Evolutionary conservation across 768 basidiomycete genomes (phyloP).

Genomic region (Mycena capillaripes): DNA sequence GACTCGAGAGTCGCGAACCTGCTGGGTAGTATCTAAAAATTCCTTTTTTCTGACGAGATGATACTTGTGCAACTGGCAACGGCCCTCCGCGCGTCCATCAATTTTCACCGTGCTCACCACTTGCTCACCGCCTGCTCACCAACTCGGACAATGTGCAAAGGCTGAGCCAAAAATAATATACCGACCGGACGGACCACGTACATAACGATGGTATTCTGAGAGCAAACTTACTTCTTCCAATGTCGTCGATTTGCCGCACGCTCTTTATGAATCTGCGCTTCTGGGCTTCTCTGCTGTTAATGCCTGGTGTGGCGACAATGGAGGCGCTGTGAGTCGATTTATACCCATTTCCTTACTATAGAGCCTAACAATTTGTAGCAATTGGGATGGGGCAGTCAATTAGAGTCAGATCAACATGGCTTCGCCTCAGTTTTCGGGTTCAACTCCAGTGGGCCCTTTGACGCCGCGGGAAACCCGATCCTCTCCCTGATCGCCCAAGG

Average conservation of each 20-base stretch:
- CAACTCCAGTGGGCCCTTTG: constrained; percentile 11
- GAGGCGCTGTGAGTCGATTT: constrained; percentile 1
- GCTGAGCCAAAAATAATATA: too few relatives aligned
- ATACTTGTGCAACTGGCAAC: too few relatives aligned
- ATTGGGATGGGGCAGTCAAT: constrained; percentile 16
- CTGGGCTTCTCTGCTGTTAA: not conserved
- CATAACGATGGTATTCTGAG: too few relatives aligned
- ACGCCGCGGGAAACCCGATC: constrained; percentile 17
- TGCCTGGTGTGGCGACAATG: constrained; percentile 14
- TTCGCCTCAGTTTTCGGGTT: not conserved
- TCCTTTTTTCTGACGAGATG: too few relatives aligned
- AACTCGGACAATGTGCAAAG: too few relatives aligned
- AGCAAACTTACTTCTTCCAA: not conserved
- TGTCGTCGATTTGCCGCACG: not conserved
- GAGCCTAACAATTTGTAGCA: not conserved
- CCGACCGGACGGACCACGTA: too few relatives aligned
- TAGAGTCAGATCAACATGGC: not conserved
- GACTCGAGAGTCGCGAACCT: too few relatives aligned
- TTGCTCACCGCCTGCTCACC: too few relatives aligned
- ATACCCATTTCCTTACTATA: too few relatives aligned
- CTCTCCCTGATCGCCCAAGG: not conserved
- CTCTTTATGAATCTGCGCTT: constrained; percentile 2
- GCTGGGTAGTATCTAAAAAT: too few relatives aligned
- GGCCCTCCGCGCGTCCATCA: too few relatives aligned
- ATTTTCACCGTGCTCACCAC: too few relatives aligned